Evolutionary conservation across 352 stramenopile genomes (phyloP), one percentile per base, ranked within the genome.

Genomic region (Globisporangium uncinulatum): DNA sequence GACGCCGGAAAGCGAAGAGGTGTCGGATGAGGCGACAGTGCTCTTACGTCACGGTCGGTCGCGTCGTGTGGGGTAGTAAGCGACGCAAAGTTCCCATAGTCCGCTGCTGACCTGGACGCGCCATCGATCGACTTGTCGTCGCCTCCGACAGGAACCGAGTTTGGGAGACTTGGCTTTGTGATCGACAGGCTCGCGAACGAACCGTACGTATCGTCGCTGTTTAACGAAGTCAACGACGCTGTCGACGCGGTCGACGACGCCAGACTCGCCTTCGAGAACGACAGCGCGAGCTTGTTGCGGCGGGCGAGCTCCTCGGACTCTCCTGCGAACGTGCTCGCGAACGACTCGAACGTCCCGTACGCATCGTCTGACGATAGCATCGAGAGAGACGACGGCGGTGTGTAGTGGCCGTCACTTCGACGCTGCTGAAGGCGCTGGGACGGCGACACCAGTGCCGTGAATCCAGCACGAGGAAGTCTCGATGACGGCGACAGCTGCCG

Each of bases 1-100:
- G 13, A 19, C 4, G 13, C 41, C 10, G 14, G 14, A 19, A 45
- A 45, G 41, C 41, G 46, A 59, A 36, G 48, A 2, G 63, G 62
- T 42, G 24, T 47, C 57, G 21, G 56, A 6, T 59, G 67, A 14
- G 64, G 57, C 19, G 63, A 63, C 20, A 60, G 68, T 0, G 59
- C 57, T 5, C 71, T 64, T 9, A 76, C 37, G 3, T 47, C 50
- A 54, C 69, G 48, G 8, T 65, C 56, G 41, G n/a, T 9, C 4
- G 29, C 8, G 34, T 39, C 19, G 29, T 51, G 41, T 7, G 41
- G 3, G 15, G 14, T 17, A 11, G 49, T 41, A 47, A 85, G 61
- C 8, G 64, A 61, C 20, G 60, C 62, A 31, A 89, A 86, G 45
- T 56, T 77, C 17, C 73, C 71, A 34, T 88, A 86, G 32, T 83